phyloP scores from a whole-genome alignment of 768 basidiomycete genomes.

The Atractiella rhizophila region DNA sequence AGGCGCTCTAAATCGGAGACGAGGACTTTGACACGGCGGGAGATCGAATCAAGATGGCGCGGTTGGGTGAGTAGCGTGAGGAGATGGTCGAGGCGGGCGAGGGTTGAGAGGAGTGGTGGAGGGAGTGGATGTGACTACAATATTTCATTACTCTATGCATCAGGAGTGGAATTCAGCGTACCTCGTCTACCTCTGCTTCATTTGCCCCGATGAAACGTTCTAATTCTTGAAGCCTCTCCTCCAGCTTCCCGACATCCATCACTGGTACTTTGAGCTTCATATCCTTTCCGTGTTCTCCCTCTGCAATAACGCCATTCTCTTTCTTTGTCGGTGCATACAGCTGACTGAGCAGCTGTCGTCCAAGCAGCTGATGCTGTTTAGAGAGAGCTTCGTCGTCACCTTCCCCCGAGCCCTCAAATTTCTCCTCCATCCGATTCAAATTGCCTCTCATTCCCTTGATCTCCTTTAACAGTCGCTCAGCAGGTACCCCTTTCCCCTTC shows the following conservation, averaged over 20 bases:
- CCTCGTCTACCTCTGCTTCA: constrained; percentile 58
- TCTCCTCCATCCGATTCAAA: constrained; percentile 8
- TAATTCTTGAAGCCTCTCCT: constrained; percentile 55
- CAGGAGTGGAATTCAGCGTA: constrained; percentile 21
- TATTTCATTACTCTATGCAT: not conserved
- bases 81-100: constrained; percentile 60
- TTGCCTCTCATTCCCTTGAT: constrained; percentile 12
- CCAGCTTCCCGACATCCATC: constrained; percentile 42
- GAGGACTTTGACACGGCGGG: constrained; percentile 71
- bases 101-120: constrained; percentile 30
- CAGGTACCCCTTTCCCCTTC: not conserved
- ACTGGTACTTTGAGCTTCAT: constrained; percentile 19
- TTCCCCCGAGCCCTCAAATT: constrained; percentile 7
- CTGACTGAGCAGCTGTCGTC: constrained; percentile 9
- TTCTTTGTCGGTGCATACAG: constrained; percentile 6
- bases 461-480: constrained; percentile 11
- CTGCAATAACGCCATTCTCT: not conserved
- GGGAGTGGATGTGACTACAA: not conserved
- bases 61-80: constrained; percentile 76
- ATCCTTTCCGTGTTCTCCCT: not conserved
- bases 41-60: constrained; percentile 81
- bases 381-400: constrained; percentile 5
- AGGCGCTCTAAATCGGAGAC: constrained; percentile 75
- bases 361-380: constrained; percentile 6
- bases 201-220: constrained; percentile 63